Percentiles rank a stretch among this genome's conserved stretches.
These are phyloP conservation scores for Ceratobasidium papillatum DNA, from an alignment of 1,284 basidiomycete genomes.

Conservation along the genomic window DNA sequence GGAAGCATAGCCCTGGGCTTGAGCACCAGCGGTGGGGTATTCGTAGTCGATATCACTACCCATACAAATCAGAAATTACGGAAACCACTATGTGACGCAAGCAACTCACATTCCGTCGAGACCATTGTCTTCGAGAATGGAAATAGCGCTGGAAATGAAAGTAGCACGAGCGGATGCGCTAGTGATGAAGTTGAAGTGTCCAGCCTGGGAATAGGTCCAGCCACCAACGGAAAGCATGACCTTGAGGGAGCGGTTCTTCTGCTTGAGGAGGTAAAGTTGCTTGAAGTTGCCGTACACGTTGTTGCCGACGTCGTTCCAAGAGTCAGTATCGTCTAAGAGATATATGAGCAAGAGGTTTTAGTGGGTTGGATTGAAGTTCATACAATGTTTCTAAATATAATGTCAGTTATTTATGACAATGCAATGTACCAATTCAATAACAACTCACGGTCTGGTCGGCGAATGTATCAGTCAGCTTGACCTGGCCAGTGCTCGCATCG, in stretches of 20 bases:
- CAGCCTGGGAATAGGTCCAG: conserved; percentile 73
- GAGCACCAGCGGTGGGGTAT: conserved; percentile 62
- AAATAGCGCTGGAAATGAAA: conserved; percentile 78
- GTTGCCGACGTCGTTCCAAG: conserved; percentile 61
- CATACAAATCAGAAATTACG: conserved; percentile 14
- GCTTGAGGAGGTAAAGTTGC: conserved; percentile 79
- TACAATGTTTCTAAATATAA: conserved; percentile 68
- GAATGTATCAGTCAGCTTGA: conserved; percentile 79
- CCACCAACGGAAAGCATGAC: conserved; percentile 81
- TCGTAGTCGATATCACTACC: conserved; percentile 74
- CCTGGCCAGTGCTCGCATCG: conserved; percentile 69
- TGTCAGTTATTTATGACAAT: conserved; percentile 8
- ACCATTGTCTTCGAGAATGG: conserved; percentile 84
- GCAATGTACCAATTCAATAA: neutral
- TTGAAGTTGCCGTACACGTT: conserved; percentile 79
- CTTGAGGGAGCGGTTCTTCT: conserved; percentile 77
- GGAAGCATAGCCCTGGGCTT: conserved; percentile 67
- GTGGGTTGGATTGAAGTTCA: conserved; percentile 60
- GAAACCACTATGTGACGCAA: neutral
- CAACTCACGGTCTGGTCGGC: conserved; percentile 77
- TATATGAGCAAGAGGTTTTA: neutral
- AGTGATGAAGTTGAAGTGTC: conserved; percentile 72
- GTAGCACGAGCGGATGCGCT: conserved; percentile 63
- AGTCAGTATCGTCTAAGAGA: conserved; percentile 56
- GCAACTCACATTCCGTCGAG: conserved; percentile 75